phyloP scores from a whole-genome alignment of 768 basidiomycete species.

The Stropharia rugosoannulata region DNA sequence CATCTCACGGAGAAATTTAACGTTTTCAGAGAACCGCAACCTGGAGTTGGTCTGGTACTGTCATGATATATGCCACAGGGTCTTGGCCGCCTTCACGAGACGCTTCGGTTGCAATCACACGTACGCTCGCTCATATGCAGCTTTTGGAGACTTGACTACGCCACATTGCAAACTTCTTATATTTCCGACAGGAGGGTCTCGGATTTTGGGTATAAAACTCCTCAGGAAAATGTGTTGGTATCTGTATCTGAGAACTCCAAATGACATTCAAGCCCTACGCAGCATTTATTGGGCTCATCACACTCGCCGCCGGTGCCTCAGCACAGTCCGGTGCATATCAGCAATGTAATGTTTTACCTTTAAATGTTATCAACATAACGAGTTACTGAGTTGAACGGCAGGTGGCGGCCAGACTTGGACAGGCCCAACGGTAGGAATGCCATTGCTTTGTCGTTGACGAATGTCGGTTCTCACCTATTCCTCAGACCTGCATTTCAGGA shows the following conservation, averaged over 20 bases:
- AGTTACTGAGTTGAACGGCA: conserved; percentile 2
- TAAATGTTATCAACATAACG: not conserved
- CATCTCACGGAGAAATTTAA: no score
- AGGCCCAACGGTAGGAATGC: conserved; percentile 28
- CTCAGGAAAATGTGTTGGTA: not conserved
- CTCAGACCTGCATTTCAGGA: conserved; percentile 39
- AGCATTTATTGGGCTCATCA: conserved; percentile 11
- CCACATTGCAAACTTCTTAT: not conserved
- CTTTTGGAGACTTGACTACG: no score
- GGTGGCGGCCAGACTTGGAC: conserved; percentile 23
- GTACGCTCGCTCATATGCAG: no score
- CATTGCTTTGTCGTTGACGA: not conserved
- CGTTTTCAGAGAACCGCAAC: no score
- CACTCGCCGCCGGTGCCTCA: conserved; percentile 9
- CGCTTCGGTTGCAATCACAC: no score
- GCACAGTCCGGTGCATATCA: conserved; percentile 20
- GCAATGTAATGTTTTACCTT: conserved; percentile 15
- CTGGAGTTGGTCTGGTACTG: no score
- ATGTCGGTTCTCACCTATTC: not conserved
- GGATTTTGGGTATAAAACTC: not conserved
- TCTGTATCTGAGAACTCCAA: not conserved
- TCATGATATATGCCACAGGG: no score
- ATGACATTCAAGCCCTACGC: conserved; percentile 3
- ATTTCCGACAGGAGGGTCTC: not conserved
- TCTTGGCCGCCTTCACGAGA: no score